Percentiles rank a stretch among this genome's conserved stretches.
Evolutionary conservation across 352 stramenopile genomes (phyloP).

Genomic region (Pythium coloratum): DNA sequence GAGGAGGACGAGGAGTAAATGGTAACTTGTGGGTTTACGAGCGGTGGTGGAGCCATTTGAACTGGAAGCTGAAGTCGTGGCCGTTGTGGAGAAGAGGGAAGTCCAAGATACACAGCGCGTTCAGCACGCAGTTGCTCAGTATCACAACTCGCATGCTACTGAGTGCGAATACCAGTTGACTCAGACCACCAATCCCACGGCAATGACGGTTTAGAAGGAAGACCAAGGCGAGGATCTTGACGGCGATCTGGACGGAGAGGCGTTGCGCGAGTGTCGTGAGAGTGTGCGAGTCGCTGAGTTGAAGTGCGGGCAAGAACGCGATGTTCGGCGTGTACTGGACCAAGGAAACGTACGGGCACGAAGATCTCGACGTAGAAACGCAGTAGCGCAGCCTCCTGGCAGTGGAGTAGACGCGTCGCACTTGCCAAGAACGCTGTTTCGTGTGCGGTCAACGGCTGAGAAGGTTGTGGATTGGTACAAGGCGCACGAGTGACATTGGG

Average conservation of each 20-base stretch:
- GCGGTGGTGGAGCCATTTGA: conserved; percentile 14
- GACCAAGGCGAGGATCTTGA: neutral
- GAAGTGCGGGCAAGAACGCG: conserved; percentile 3
- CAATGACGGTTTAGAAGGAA: neutral
- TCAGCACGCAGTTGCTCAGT: neutral
- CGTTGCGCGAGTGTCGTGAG: neutral
- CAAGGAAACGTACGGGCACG: conserved; percentile 1
- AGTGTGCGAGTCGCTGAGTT: neutral
- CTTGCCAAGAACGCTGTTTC: neutral
- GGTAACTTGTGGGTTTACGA: too few relatives aligned
- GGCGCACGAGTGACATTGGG: too few relatives aligned
- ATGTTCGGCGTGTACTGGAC: conserved; percentile 5
- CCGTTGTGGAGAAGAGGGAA: conserved; percentile 8
- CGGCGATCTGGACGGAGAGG: neutral
- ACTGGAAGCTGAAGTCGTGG: conserved; percentile 15
- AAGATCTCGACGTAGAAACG: conserved; percentile 21
- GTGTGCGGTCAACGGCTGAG: neutral
- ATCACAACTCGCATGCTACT: neutral
- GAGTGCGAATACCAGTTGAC: neutral
- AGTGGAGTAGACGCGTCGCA: neutral
- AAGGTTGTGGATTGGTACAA: too few relatives aligned
- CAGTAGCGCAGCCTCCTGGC: conserved; percentile 10
- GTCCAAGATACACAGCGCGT: neutral
- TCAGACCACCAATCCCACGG: neutral
- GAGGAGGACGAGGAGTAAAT: too few relatives aligned